phyloP scores from a whole-genome alignment of 78 protist genomes.

The Polysphondylium violaceum region DNA sequence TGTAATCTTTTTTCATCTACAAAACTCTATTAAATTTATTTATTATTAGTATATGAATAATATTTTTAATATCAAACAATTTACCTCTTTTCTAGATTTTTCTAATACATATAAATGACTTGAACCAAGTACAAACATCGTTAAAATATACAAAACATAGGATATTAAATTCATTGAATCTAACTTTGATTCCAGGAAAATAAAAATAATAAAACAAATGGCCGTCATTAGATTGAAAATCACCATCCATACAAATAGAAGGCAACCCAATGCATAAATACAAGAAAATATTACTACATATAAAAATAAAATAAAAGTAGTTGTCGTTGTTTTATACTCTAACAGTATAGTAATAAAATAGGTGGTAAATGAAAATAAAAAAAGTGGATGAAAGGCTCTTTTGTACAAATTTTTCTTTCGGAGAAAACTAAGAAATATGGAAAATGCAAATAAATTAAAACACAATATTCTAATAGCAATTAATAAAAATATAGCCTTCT shows the following conservation, averaged over 20 bases:
- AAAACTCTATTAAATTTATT: slow-evolving; percentile 34
- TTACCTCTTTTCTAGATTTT: slow-evolving; percentile 78
- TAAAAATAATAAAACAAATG: slow-evolving; percentile 41
- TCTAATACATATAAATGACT: slow-evolving; percentile 70
- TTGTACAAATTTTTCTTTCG: slow-evolving; percentile 40
- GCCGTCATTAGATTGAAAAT: slow-evolving; percentile 51
- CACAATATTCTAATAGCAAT: slow-evolving; percentile 69
- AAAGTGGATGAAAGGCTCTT: slow-evolving; percentile 59
- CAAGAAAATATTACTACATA: slow-evolving; percentile 44
- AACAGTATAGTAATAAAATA: slow-evolving; percentile 47
- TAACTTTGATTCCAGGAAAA: slow-evolving; percentile 27
- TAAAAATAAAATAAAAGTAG: slow-evolving; percentile 46
- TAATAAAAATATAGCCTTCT: slow-evolving; percentile 55
- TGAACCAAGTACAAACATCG: slow-evolving; percentile 59
- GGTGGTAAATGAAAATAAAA: slow-evolving; percentile 67
- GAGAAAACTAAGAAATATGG: slow-evolving; percentile 54
- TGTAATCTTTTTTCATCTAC: slow-evolving; percentile 47
- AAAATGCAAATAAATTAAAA: slow-evolving; percentile 73
- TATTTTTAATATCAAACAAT: not conserved
- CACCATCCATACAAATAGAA: slow-evolving; percentile 72
- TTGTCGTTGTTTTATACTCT: slow-evolving; percentile 53
- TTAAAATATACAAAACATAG: slow-evolving; percentile 31
- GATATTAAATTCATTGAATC: slow-evolving; percentile 48
- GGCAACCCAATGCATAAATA: slow-evolving; percentile 67
- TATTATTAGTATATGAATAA: not conserved